A percentile compares a stretch with the other conserved stretches of the same genome.
Evolutionary conservation across 106 monocot species (phyloP).

Genomic region (Gastrodia elata): DNA sequence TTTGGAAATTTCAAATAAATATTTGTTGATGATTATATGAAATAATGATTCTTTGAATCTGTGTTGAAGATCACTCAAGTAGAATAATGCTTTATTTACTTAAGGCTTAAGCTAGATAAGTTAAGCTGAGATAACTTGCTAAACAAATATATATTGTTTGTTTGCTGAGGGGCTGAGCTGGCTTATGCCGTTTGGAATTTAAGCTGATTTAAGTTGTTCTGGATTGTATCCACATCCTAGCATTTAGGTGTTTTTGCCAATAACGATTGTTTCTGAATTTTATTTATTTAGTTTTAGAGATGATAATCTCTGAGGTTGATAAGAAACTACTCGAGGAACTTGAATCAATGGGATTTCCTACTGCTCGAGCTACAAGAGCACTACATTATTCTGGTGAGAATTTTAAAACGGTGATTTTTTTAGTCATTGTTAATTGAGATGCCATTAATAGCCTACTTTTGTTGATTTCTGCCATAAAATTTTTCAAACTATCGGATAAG

Average conservation of each 20-base stretch:
- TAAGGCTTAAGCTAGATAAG: too few relatives aligned
- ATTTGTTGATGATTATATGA: too few relatives aligned
- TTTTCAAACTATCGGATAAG: not conserved
- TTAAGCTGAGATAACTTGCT: too few relatives aligned
- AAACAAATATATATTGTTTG: too few relatives aligned
- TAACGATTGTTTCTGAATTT: not conserved
- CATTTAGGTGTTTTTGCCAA: not conserved
- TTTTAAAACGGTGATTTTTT: not conserved
- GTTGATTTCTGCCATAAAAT: not conserved
- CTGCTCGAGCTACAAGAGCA: conserved; percentile 71
- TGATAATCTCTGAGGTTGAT: conserved; percentile 76
- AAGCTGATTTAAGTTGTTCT: too few relatives aligned
- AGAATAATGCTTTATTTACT: too few relatives aligned
- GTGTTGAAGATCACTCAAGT: too few relatives aligned
- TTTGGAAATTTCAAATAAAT: too few relatives aligned
- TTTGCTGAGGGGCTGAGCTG: too few relatives aligned
- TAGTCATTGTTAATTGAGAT: not conserved
- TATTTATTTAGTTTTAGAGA: conserved; percentile 28
- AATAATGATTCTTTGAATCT: too few relatives aligned
- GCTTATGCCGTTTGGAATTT: too few relatives aligned
- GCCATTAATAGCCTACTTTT: not conserved
- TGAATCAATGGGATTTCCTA: conserved; percentile 83
- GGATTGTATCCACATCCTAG: too few relatives aligned
- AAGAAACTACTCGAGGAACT: conserved; percentile 60
- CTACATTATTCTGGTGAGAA: conserved; percentile 81